phyloP scores from a whole-genome alignment of 805 yeast species.

The Candida dendrica region DNA sequence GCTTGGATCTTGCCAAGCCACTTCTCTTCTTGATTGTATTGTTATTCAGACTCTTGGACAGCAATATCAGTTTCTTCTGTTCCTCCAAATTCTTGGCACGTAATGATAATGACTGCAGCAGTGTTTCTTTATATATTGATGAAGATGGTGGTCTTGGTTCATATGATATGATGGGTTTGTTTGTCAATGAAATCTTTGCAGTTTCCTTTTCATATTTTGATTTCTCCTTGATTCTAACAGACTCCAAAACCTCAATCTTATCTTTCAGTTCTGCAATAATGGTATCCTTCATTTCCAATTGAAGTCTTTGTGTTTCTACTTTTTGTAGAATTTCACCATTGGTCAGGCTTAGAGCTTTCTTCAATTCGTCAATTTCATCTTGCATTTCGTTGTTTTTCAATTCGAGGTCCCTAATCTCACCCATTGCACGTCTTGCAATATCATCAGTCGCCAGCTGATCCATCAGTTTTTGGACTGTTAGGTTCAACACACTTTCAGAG shows the following conservation, averaged over 20 bases:
- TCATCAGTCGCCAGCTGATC: conserved; percentile 69
- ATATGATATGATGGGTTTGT: conserved; percentile 4
- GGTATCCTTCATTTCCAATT: conserved; percentile 57
- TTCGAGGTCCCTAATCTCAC: conserved; percentile 39
- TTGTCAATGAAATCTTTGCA: conserved; percentile 2
- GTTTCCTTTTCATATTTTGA: conserved; percentile 33
- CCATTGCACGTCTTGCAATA: conserved; percentile 57
- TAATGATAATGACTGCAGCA: neutral
- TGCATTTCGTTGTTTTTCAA: conserved; percentile 34
- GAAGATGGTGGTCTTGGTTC: conserved; percentile 30
- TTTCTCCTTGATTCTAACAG: conserved; percentile 45
- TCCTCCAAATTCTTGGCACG: neutral
- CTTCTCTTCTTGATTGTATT: neutral
- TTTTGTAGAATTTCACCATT: conserved; percentile 30
- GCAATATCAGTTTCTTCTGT: neutral
- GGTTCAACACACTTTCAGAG: conserved; percentile 41
- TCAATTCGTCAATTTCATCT: conserved; percentile 9
- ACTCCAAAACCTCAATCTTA: conserved; percentile 54
- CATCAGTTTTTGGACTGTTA: conserved; percentile 57
- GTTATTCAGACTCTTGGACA: neutral
- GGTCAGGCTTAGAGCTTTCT: conserved; percentile 4
- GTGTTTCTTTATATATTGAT: conserved; percentile 27
- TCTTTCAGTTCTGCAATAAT: conserved; percentile 47
- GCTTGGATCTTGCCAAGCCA: neutral
- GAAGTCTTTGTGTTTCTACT: conserved; percentile 45